phyloP scores from a whole-genome alignment of 1,284 basidiomycete genomes.

The Rhodotorula glutinis region DNA sequence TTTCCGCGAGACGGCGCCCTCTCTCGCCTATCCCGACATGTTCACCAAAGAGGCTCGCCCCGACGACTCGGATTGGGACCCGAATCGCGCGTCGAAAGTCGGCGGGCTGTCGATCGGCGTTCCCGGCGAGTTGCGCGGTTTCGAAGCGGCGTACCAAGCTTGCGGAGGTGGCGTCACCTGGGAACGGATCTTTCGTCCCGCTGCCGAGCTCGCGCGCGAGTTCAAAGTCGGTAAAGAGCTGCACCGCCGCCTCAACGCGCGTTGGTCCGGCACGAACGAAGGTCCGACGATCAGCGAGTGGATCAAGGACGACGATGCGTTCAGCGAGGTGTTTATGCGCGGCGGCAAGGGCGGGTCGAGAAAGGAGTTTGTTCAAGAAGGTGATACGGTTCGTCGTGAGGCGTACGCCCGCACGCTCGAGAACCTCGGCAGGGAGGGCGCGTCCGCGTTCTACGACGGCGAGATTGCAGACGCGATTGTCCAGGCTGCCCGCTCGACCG shows the following conservation, averaged over 20 bases:
- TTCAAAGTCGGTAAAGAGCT: conserved; percentile 74
- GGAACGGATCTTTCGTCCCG: conserved; percentile 71
- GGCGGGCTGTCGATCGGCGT: conserved; percentile 81
- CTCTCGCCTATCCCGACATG: conserved; percentile 69
- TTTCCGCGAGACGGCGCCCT: conserved; percentile 83
- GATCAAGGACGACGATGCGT: conserved; percentile 67
- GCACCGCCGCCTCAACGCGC: conserved; percentile 64
- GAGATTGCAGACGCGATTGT: conserved; percentile 70
- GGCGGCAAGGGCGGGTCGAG: conserved; percentile 52
- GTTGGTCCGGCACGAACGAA: conserved; percentile 6
- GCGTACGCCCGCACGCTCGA: conserved; percentile 68
- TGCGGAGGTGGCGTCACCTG: conserved; percentile 72
- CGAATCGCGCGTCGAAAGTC: conserved; percentile 54
- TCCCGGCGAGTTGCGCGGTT: conserved; percentile 79
- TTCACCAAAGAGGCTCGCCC: conserved; percentile 55
- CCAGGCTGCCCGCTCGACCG: conserved; percentile 61
- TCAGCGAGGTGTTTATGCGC: conserved; percentile 75
- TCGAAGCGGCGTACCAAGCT: conserved; percentile 71
- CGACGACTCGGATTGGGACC: conserved; percentile 50
- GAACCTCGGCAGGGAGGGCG: conserved; percentile 63
- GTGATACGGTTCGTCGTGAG: conserved; percentile 66
- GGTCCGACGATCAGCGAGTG: conserved; percentile 46
- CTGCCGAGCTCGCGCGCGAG: conserved; percentile 62
- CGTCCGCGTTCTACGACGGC: conserved; percentile 73
- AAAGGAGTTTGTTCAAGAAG: conserved; percentile 61